These are phyloP conservation scores for Lepidium africanum DNA, from an alignment of 345 rosid species.

Conservation along the genomic window DNA sequence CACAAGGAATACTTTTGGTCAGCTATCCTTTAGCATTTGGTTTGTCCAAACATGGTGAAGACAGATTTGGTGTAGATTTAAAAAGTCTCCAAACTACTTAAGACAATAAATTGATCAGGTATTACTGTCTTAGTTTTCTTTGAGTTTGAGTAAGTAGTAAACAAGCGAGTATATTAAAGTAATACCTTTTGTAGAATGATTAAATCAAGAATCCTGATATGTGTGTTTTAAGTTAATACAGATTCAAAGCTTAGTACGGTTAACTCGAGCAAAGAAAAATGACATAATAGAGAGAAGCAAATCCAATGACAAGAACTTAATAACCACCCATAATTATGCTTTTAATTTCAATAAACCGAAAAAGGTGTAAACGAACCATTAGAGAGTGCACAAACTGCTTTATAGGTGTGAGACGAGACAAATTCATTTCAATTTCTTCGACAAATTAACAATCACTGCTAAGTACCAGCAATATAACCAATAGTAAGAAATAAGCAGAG, in stretches of 20 bases:
- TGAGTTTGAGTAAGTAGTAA: neutral
- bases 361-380: neutral
- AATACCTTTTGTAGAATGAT: neutral
- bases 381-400: neutral
- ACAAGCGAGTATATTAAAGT: neutral
- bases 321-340: too few species aligned
- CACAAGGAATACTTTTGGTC: neutral
- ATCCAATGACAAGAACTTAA: neutral
- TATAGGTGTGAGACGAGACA: neutral
- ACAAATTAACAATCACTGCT: neutral
- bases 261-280: neutral
- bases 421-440: neutral
- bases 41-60: neutral
- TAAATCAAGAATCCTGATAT: neutral
- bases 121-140: neutral
- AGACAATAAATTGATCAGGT: neutral
- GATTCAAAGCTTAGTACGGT: neutral
- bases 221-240: neutral
- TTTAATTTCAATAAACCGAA: neutral
- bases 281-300: neutral
- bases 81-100: neutral
- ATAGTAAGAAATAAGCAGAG: neutral
- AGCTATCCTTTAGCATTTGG: neutral
- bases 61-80: neutral
- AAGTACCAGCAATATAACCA: neutral